Base-by-base conservation (phyloP, 2,329 filamentous ascomycete species). In the Moelleriella libera region DNA sequence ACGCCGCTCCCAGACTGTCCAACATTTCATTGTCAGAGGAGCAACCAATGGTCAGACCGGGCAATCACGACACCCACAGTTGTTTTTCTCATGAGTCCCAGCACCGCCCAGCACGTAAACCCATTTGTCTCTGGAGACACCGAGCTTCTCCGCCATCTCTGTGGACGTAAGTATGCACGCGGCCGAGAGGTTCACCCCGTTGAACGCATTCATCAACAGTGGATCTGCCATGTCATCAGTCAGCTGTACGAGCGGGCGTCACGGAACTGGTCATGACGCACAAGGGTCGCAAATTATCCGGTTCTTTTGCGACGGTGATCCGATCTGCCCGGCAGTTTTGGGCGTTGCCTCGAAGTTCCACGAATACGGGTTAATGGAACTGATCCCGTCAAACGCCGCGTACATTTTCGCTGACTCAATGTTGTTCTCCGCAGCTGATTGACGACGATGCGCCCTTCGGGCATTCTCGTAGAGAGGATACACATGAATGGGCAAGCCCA, bases 131-230 rank as follows among this genome's bases (percentile, higher is more conserved):
- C 71, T 55, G 0, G 75, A 69, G 9, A 84, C 70, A 0, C 72
- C 71, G 2, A 84, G 63, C 42, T 71, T 60, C 41, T 59, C 61
- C 0, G 82, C 81, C 55, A 69, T 66, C 1, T 75, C 67, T 0
- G 67, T 68, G 0, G 76, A 77, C 0, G 80, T 84, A 4, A 85
- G 49, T 12, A 85, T 66, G 48, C 73, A 71, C 6, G 80, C 77
- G 0, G 69, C 75, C 2, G 80, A 73, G 11, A 84, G 63, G 50
- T 85, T 84, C 37, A 85, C 72, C 2, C 70, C 80, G 53, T 84
- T 85, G 62, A 83, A 84, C 0, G 81, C 80, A 55, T 85, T 85
- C 80, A 84, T 83, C 8, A 83, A 60, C 0, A 85, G 63, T 0
- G 80, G 78, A 60, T 84, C 79, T 83, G 40, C 30, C 11, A 11